phyloP scores from a whole-genome alignment of 768 basidiomycete species.

The Mycena alexandri region DNA sequence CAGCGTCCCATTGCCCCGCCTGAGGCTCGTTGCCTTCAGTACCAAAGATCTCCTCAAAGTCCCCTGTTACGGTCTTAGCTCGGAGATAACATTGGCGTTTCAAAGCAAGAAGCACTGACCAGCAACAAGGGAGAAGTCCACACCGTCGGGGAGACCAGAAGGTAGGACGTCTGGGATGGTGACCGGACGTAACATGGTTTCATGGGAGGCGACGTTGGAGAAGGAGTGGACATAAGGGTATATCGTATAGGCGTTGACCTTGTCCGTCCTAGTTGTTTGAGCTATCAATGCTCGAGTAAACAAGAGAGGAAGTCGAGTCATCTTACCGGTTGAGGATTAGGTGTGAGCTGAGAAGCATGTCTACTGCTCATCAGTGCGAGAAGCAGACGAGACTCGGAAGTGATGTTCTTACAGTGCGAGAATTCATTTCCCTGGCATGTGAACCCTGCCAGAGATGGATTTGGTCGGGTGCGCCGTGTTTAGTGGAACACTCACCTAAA shows the following conservation, averaged over 20 bases:
- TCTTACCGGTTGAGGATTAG: conserved; percentile 88
- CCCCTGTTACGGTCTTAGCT: conserved; percentile 61
- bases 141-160: conserved; percentile 70
- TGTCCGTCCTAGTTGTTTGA: conserved; percentile 63
- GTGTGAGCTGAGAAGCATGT: conserved; percentile 92
- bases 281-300: background rate
- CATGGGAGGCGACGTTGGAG: conserved; percentile 77
- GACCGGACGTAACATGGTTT: conserved; percentile 75
- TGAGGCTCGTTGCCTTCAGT: conserved; percentile 69
- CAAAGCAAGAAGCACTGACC: conserved; percentile 57
- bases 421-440: conserved; percentile 96
- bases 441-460: conserved; percentile 68
- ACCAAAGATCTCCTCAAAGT: conserved; percentile 95
- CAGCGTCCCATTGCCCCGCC: conserved; percentile 85
- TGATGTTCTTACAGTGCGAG: conserved; percentile 66
- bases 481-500: conserved; percentile 63
- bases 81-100: conserved; percentile 5
- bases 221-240: conserved; percentile 95
- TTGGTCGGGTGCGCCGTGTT: background rate
- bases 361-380: no score
- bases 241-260: conserved; percentile 77
- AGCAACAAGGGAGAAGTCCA: conserved; percentile 88
- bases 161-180: conserved; percentile 89
- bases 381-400: no score
- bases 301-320: background rate